phyloP scores from a whole-genome alignment of 345 rosid genomes.

The Carallia brachiata region DNA sequence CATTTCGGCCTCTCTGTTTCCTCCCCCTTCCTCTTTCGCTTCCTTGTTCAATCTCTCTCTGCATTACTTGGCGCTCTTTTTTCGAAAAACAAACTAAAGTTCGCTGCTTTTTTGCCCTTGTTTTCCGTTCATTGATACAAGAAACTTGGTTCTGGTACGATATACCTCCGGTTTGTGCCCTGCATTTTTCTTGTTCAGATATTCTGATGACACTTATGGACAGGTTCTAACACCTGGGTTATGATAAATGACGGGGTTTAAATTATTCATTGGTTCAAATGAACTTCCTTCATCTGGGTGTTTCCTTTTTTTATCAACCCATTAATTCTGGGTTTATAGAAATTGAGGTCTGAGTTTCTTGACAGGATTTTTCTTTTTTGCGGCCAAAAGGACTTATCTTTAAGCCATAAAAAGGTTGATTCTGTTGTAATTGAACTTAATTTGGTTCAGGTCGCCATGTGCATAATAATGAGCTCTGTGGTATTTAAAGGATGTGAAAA shows the following conservation, averaged over 20 bases:
- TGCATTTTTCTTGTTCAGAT: conserved; percentile 1
- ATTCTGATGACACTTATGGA: neutral
- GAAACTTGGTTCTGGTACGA: conserved; percentile 29
- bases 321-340: neutral
- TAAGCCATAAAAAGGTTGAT: too few relatives aligned
- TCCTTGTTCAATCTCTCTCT: conserved; percentile 4
- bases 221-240: conserved; percentile 14
- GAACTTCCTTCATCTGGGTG: neutral
- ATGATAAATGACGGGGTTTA: neutral
- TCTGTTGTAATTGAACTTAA: too few relatives aligned
- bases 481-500: neutral
- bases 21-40: conserved; percentile 30
- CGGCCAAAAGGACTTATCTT: too few relatives aligned
- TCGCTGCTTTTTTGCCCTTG: neutral
- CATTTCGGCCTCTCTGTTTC: conserved; percentile 16
- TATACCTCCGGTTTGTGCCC: neutral
- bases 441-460: neutral
- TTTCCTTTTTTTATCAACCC: too few relatives aligned
- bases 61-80: neutral
- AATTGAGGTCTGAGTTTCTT: neutral
- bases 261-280: neutral
- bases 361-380: neutral
- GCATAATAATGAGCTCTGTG: neutral
- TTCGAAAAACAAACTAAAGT: neutral
- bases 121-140: conserved; percentile 7